Conservation (phyloP, 139 green algal species). For the Nannochloris sp. region DNA sequence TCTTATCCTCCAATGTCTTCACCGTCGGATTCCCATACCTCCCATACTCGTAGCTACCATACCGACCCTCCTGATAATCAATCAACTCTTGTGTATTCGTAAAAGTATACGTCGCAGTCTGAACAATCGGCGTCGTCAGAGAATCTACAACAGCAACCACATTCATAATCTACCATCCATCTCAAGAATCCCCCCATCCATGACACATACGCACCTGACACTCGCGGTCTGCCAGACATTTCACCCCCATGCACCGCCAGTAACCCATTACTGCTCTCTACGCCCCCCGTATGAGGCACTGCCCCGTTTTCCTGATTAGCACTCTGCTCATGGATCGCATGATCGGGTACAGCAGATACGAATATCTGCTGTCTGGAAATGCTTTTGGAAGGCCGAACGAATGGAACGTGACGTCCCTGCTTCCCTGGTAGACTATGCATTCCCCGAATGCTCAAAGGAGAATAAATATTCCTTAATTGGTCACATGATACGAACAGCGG, state of each 20-base stretch:
- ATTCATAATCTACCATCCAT: too few species aligned
- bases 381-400: constrained; percentile 5
- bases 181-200: not conserved
- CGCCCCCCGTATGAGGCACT: not conserved
- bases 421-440: constrained; percentile 11
- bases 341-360: not conserved
- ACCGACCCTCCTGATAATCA: constrained; percentile 90
- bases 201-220: constrained; percentile 32
- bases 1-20: constrained; percentile 82
- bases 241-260: constrained; percentile 71
- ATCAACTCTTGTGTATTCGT: constrained; percentile 85
- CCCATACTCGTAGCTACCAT: constrained; percentile 81
- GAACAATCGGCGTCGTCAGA: constrained; percentile 94
- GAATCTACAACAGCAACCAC: constrained; percentile 47
- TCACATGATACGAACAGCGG: constrained; percentile 8
- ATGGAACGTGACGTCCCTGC: constrained; percentile 16
- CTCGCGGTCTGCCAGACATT: constrained; percentile 59
- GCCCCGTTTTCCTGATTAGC: not conserved
- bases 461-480: constrained; percentile 15
- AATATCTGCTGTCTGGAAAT: constrained; percentile 1
- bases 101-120: constrained; percentile 95
- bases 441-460: constrained; percentile 5
- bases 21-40: constrained; percentile 97
- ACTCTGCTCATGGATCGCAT: not conserved
- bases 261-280: constrained; percentile 10